Base-by-base conservation (phyloP, 345 rosid genomes). In the Corymbia maculata region DNA sequence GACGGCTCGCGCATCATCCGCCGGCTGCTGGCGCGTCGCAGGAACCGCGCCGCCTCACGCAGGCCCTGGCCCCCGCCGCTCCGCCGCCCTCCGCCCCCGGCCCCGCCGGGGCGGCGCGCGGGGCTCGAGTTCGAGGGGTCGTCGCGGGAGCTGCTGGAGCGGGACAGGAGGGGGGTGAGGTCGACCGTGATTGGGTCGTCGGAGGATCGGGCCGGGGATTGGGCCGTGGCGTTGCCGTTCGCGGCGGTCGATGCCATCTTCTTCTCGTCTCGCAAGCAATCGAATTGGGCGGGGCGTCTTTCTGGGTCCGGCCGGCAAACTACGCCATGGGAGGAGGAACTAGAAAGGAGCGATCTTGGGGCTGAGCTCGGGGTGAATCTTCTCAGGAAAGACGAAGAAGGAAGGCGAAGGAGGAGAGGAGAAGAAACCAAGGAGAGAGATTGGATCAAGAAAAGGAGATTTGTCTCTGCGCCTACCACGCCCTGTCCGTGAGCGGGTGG, bases 1-100 rank as follows among this genome's bases (percentile, higher is more conserved):
- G 99, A 97, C 26, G 99, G 99, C 90, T 97, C 99, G 85, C 98
- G 92, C 95, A 96, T 94, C 97, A 96, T 92, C 75, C 94, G 94
- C 36, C 98, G 95, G 88, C 99, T 94, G 95, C 99, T 96, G 86
- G 99, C 99, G 42, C 95, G 96, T 51, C 98, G 94, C 16, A 97
- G 92, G 92, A 97, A 93, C 90, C 99, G 90, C 82, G 97, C 97
- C 1, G 98, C 99, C 51, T 94, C 96, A 59, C 97, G 95, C 13
- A 97, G 93, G 84, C 97, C 92, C 92, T 75, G 84, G 14, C 84
- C 49, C 8, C 49, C 82, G 49, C 45, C 45, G 36, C 95, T 95
- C 30, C 42, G 42, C 66, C 68, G 2, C 13, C 57, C 86, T 95
- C 61, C 42, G 4, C 95, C 95, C 30, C 66, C 68, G 2, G 13